Base-by-base conservation (phyloP, 768 basidiomycete species). In the Suillus bovinus region DNA sequence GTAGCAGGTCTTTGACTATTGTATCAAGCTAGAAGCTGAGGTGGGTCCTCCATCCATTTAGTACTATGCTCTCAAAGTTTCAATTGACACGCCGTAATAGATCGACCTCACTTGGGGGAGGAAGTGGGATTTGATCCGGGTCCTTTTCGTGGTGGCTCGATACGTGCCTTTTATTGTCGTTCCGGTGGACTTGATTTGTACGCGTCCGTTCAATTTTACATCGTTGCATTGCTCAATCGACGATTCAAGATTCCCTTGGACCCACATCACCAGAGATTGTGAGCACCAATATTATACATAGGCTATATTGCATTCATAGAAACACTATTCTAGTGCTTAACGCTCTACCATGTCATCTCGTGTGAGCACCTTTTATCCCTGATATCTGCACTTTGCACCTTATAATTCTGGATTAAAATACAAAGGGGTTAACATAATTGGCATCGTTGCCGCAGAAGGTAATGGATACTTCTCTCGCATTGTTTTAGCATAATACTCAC, bases 91-190 rank as follows among this genome's bases (percentile, higher is more conserved):
- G 17, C n/a, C n/a, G 22, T 24, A 27, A 24, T 29, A 36, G 34
- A 36, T 55, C 34, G 7, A 24, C 53, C n/a, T 54, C 13, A 54
- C 33, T 33, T 54, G 52, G 52, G 33, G 52, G 52, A 54, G 52
- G 7, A 54, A 22, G n/a, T 54, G 52, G 52, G n/a, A 22, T 34
- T 53, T 22, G 5, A 34, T 36, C 36, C 53, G 53, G n/a, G 36
- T 54, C n/a, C 5, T 54, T 54, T 24, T 54, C 8, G 53, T 13
- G 22, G 13, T 22, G 14, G 53, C 53, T 54, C 34, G 53, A 13
- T 54, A 36, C 22, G 36, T 36, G 33, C 52, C 52, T 34, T 53
- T 53, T 53, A n/a, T 33, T 33, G n/a, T 8, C 8, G n/a, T 53
- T 33, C 14, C 7, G n/a, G 31, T 53, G n/a, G 52, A 53, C 53